Base-by-base conservation (phyloP, 352 stramenopile species). In the Phytophthora idaei region DNA sequence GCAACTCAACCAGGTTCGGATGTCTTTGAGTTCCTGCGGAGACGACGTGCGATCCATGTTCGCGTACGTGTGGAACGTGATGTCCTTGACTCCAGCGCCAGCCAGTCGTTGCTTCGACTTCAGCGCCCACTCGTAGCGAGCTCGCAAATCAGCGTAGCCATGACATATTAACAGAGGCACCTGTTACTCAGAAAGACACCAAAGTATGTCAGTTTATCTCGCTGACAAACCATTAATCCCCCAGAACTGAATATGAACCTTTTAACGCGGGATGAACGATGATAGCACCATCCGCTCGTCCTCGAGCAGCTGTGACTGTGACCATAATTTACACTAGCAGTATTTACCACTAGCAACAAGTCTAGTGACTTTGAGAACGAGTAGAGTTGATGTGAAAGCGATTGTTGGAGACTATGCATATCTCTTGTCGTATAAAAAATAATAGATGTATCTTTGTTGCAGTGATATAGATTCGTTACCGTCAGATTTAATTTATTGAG, bases 161-260 rank as follows among this genome's bases (percentile, higher is more conserved):
- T 93, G 85, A 41, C 83, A 92, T 59, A 92, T 86, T 36, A 91
- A 74, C 61, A 91, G 50, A 32, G 85, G 83, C 8, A 91, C 78
- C 71, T 87, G 47, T 25, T 21, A 12, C 1, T 39, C 21, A 21
- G 21, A 21, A 21, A 21, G 0, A 21, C 21, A 21, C 21, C 21
- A 21, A 21, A 21, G 21, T 21, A 21, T 21, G 1, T 21, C 21
- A 21, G 21, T 0, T 21, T 21, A 21, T 21, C 21, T 21, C 21
- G 21, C 21, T 21, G 21, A 21, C 21, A 21, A 21, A 0, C 21
- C 21, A 21, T 1, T 21, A 21, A 21, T 21, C 21, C 21, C 21
- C 21, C 21, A 21, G 21, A 1, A 21, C 21, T 21, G 32, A 57
- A 46, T n/a, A 53, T 64, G 11, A 45, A 78, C 72, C 45, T 78